phyloP scores from a whole-genome alignment of 192 early-diverging fungal genomes.

The Funneliformis geosporum region DNA sequence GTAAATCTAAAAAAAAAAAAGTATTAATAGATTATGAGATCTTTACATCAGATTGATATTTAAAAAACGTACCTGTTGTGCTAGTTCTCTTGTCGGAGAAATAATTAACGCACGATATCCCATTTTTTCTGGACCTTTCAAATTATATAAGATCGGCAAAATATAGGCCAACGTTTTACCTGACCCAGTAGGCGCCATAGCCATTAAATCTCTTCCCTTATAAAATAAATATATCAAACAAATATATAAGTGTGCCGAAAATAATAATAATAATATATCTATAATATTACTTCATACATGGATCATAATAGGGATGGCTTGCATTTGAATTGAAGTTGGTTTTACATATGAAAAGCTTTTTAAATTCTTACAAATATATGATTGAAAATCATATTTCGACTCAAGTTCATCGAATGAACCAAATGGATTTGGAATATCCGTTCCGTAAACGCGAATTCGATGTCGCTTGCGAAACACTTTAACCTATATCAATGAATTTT shows the following conservation, averaged over 20 bases:
- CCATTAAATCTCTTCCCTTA: slow-evolving; percentile 89
- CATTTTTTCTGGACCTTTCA: slow-evolving; percentile 76
- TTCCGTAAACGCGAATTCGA: slow-evolving; percentile 81
- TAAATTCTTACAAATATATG: slow-evolving; percentile 77
- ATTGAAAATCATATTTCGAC: slow-evolving; percentile 66
- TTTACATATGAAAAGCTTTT: slow-evolving; percentile 62
- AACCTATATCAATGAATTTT: slow-evolving; percentile 36
- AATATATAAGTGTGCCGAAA: neutral
- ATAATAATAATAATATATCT: neutral
- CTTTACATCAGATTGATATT: neutral
- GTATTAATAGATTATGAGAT: neutral
- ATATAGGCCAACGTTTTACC: slow-evolving; percentile 97
- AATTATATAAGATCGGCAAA: slow-evolving; percentile 84
- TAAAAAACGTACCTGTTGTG: slow-evolving; percentile 58
- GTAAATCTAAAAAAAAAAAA: slow-evolving; percentile 69
- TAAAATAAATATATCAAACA: neutral
- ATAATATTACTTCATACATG: slow-evolving; percentile 49
- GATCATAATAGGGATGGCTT: slow-evolving; percentile 84
- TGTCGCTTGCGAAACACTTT: slow-evolving; percentile 73
- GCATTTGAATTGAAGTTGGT: slow-evolving; percentile 95
- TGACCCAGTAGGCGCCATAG: slow-evolving; percentile 95
- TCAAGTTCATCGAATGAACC: slow-evolving; percentile 78
- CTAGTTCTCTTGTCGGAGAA: slow-evolving; percentile 93
- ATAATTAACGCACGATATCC: slow-evolving; percentile 91
- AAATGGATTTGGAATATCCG: slow-evolving; percentile 85